Conservation (phyloP, 1,284 basidiomycete genomes). For the Puccinia novopanici region DNA sequence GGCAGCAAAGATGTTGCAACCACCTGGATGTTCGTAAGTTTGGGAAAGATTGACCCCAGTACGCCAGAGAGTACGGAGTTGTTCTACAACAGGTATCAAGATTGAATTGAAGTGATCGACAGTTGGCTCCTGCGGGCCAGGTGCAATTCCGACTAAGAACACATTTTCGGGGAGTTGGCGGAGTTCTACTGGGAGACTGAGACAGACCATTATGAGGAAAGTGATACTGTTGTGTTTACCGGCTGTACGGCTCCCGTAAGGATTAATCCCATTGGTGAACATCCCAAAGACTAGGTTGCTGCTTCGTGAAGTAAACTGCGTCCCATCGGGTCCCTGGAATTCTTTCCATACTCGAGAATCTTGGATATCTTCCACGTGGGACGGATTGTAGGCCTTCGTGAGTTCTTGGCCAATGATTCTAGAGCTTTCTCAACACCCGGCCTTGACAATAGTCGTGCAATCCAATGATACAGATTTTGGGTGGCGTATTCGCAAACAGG, state of each 20-base stretch:
- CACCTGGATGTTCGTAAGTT: constrained; percentile 8
- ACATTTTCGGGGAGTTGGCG: constrained; percentile 59
- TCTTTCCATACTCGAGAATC: constrained; percentile 10
- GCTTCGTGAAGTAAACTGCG: constrained; percentile 14
- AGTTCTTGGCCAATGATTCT: neutral
- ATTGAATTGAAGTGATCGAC: constrained; percentile 57
- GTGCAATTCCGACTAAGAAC: constrained; percentile 60
- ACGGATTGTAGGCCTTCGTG: neutral
- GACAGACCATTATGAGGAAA: constrained; percentile 28
- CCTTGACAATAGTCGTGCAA: constrained; percentile 10
- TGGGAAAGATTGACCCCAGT: constrained; percentile 54
- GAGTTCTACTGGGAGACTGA: constrained; percentile 57
- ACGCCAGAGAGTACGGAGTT: constrained; percentile 57
- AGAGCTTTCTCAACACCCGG: constrained; percentile 4
- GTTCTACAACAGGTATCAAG: constrained; percentile 57
- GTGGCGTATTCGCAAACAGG: neutral
- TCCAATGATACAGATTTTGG: constrained; percentile 28
- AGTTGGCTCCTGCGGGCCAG: constrained; percentile 53
- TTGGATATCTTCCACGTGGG: constrained; percentile 34
- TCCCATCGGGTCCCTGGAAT: constrained; percentile 4
- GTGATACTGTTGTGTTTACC: constrained; percentile 10
- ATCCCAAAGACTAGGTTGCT: no score
- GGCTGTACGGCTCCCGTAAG: constrained; percentile 3
- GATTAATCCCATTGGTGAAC: constrained; percentile 42
- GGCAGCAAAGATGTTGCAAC: constrained; percentile 11